These are phyloP conservation scores for Boeremia lycopersici DNA, from an alignment of 2,329 filamentous ascomycete species.

Conservation along the genomic window DNA sequence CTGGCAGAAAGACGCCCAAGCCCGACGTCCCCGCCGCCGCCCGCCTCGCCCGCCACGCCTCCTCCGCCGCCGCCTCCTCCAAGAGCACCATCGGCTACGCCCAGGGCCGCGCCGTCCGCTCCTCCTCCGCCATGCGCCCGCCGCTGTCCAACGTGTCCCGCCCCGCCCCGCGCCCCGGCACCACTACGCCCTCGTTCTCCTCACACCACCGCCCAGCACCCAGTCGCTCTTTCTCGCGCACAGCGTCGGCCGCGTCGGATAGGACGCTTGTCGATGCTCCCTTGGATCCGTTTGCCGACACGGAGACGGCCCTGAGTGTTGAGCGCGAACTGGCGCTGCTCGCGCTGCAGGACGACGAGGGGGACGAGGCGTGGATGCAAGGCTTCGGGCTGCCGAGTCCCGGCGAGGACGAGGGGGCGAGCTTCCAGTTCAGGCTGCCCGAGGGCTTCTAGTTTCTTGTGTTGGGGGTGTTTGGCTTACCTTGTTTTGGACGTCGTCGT, in stretches of 20 bases:
- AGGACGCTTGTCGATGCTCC: constrained; percentile 38
- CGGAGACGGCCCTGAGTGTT: constrained; percentile 41
- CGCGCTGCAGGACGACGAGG: constrained; percentile 33
- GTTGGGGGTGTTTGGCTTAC: too few relatives aligned
- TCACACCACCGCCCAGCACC: constrained; percentile 27
- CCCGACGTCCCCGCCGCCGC: constrained; percentile 56
- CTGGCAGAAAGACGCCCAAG: constrained; percentile 49
- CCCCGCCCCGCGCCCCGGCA: constrained; percentile 21
- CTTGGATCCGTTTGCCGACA: constrained; percentile 5
- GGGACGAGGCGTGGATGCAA: constrained; percentile 41
- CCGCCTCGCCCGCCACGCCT: constrained; percentile 65
- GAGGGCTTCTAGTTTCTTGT: constrained; percentile 30
- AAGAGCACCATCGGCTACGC: constrained; percentile 85
- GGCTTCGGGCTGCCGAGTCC: constrained; percentile 24
- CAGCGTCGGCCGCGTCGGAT: constrained; percentile 41
- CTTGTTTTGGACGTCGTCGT: neutral
- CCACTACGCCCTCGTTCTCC: constrained; percentile 24
- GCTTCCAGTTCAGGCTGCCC: constrained; percentile 42
- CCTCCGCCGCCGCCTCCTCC: constrained; percentile 70
- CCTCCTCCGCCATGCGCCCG: constrained; percentile 47
- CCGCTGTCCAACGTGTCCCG: constrained; percentile 46
- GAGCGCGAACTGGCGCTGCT: constrained; percentile 42
- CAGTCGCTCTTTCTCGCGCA: constrained; percentile 35
- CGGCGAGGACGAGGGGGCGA: constrained; percentile 33
- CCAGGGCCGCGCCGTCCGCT: constrained; percentile 68